A percentile compares a stretch with the other conserved stretches of the same genome.
phyloP scores from a whole-genome alignment of 2,329 filamentous ascomycete genomes.

The Colletotrichum paranaense region DNA sequence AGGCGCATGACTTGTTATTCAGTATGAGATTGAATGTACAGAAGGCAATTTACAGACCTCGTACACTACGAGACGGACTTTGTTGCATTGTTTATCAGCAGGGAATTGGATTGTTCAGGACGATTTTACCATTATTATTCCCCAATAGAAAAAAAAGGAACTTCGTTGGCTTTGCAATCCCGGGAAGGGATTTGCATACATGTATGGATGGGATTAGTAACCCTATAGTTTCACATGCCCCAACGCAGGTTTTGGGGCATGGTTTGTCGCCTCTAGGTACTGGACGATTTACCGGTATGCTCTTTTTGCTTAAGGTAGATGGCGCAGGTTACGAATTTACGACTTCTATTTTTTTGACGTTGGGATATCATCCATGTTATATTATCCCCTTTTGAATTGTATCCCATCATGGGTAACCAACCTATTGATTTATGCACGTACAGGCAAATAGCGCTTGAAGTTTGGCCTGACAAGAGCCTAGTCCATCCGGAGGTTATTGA shows the following conservation, averaged over 20 bases:
- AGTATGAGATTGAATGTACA: conserved; percentile 10
- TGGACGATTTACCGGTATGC: neutral
- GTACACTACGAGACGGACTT: conserved; percentile 1
- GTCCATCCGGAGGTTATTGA: too few species aligned
- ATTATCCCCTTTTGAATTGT: too few species aligned
- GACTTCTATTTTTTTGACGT: neutral
- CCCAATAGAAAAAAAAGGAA: conserved; percentile 34
- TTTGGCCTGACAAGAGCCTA: too few species aligned
- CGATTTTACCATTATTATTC: conserved; percentile 17
- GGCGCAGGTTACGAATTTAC: conserved; percentile 11
- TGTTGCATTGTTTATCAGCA: conserved; percentile 7
- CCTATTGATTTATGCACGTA: too few species aligned
- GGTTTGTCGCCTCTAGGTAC: neutral
- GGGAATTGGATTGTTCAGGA: neutral
- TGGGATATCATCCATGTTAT: too few species aligned
- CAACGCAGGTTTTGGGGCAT: neutral
- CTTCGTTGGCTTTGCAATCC: neutral
- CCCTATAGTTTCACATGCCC: neutral
- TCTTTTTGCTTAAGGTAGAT: neutral
- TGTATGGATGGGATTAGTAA: neutral
- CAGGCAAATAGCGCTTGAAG: too few species aligned
- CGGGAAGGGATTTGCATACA: neutral
- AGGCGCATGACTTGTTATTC: neutral
- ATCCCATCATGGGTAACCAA: too few species aligned
- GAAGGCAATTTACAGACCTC: conserved; percentile 14